Conservation (phyloP, 345 rosid species). For the Murraya koenigii region DNA sequence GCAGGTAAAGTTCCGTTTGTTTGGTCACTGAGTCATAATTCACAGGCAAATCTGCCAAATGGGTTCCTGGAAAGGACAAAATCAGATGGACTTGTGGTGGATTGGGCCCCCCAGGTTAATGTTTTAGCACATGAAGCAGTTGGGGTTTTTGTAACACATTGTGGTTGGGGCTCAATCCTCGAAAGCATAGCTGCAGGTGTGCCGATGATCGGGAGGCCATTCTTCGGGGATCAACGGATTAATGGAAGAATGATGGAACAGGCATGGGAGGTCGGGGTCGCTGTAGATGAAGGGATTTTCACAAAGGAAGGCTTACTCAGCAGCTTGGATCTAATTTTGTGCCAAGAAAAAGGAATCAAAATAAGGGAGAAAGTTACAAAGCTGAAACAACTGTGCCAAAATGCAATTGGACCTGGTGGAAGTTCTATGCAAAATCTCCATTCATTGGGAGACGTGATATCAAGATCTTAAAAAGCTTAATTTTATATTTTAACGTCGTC, state of each 20-base stretch:
- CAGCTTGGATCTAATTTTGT: conserved; percentile 8
- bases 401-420: conserved; percentile 20
- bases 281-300: conserved; percentile 12
- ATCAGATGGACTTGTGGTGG: conserved; percentile 27
- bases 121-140: conserved; percentile 24
- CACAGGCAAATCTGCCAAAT: conserved; percentile 26
- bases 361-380: conserved; percentile 20
- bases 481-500: neutral
- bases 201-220: conserved; percentile 41
- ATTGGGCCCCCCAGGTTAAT: conserved; percentile 40
- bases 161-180: conserved; percentile 40
- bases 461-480: neutral
- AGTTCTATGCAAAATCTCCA: conserved; percentile 22
- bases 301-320: conserved; percentile 16
- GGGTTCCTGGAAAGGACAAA: conserved; percentile 35
- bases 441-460: neutral
- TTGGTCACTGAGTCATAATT: conserved; percentile 37
- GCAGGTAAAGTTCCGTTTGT: conserved; percentile 26
- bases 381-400: conserved; percentile 10
- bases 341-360: conserved; percentile 17
- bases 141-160: conserved; percentile 35
- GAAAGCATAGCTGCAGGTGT: conserved; percentile 38
- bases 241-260: conserved; percentile 32
- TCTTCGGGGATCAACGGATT: conserved; percentile 39
- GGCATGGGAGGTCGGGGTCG: conserved; percentile 29